A percentile compares a stretch with the other conserved stretches of the same genome.
These are phyloP conservation scores for Blepharisma undulans DNA, from an alignment of 169 alveolate genomes.

Conservation along the genomic window DNA sequence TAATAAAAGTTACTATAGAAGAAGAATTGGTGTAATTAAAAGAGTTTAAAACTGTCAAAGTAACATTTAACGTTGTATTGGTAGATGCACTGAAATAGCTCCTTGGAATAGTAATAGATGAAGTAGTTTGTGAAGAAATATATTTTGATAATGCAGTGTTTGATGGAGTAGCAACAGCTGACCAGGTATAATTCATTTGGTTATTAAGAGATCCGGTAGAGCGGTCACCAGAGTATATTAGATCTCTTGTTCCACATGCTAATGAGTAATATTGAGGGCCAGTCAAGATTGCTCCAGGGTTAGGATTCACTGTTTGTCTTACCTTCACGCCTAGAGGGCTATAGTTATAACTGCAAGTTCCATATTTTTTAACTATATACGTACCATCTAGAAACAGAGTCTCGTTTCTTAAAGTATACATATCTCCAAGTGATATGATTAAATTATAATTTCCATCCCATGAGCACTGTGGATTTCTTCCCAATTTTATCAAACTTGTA, in stretches of 20 bases:
- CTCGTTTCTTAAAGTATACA: neutral
- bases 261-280: neutral
- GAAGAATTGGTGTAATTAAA: neutral
- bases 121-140: neutral
- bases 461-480: neutral
- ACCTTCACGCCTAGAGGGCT: neutral
- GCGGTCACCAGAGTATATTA: neutral
- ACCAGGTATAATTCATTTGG: neutral
- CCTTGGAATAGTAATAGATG: neutral
- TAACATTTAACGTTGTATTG: neutral
- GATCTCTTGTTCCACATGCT: neutral
- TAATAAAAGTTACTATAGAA: neutral
- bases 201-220: neutral
- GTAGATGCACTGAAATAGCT: neutral
- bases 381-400: neutral
- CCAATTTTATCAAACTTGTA: neutral
- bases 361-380: neutral
- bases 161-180: neutral
- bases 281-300: neutral
- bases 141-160: neutral
- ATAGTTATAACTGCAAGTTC: neutral
- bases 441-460: neutral
- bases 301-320: neutral
- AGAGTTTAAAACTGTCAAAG: neutral
- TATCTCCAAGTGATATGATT: neutral